These are phyloP conservation scores for Adenanthera pavonina DNA, from an alignment of 306 rosid genomes.

Conservation along the genomic window DNA sequence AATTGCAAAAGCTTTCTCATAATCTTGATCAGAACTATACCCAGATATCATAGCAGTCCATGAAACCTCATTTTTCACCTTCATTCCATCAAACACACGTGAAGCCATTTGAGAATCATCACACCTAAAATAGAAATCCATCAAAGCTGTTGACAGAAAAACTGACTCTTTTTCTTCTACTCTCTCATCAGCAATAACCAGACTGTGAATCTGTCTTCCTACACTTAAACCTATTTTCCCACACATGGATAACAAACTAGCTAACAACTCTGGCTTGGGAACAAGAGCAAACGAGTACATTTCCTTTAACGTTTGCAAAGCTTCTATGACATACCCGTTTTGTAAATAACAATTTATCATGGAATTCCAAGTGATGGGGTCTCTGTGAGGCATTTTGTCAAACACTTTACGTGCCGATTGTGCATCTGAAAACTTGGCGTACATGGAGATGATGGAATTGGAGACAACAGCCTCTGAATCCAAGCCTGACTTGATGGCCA, in stretches of 20 bases:
- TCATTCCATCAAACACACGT: slow-evolving; percentile 55
- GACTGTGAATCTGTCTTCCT: slow-evolving; percentile 64
- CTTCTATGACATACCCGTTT: slow-evolving; percentile 52
- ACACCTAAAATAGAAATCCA: slow-evolving; percentile 67
- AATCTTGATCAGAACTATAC: slow-evolving; percentile 43
- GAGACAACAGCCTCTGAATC: slow-evolving; percentile 50
- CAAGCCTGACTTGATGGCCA: slow-evolving; percentile 51
- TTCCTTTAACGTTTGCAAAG: slow-evolving; percentile 46
- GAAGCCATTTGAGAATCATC: slow-evolving; percentile 49
- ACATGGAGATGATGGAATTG: slow-evolving; percentile 70
- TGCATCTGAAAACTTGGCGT: slow-evolving; percentile 45
- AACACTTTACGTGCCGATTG: slow-evolving; percentile 58
- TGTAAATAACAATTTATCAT: slow-evolving; percentile 66
- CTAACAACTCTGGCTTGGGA: slow-evolving; percentile 64
- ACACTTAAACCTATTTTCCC: slow-evolving; percentile 47
- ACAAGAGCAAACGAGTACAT: slow-evolving; percentile 47
- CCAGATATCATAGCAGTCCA: slow-evolving; percentile 80
- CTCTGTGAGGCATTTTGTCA: slow-evolving; percentile 63
- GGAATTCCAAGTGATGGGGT: slow-evolving; percentile 67
- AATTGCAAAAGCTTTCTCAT: slow-evolving; percentile 49
- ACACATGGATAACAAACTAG: slow-evolving; percentile 56
- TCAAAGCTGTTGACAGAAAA: slow-evolving; percentile 60
- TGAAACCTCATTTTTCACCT: slow-evolving; percentile 64
- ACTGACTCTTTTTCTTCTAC: slow-evolving; percentile 47
- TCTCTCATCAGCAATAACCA: slow-evolving; percentile 54